phyloP scores from a whole-genome alignment of 192 early-diverging fungal genomes.

The Coemansia sp. region DNA sequence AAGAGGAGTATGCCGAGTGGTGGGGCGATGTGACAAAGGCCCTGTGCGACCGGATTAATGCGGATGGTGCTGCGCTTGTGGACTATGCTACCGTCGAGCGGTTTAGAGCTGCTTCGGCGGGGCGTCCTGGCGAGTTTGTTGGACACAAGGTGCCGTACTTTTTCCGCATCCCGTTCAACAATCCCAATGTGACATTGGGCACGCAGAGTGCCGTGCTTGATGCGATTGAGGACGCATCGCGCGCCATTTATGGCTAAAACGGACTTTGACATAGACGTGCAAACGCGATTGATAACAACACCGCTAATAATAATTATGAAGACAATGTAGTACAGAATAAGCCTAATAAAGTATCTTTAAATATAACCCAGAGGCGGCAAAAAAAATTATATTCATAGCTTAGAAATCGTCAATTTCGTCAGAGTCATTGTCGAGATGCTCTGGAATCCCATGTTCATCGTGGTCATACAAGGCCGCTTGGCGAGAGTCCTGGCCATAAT shows the following conservation, averaged over 20 bases:
- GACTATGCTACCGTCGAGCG: constrained; percentile 61
- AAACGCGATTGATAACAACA: not conserved
- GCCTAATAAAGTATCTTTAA: too few relatives aligned
- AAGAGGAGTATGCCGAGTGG: constrained; percentile 1
- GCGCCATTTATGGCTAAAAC: not conserved
- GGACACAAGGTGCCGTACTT: constrained; percentile 54
- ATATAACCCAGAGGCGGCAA: too few relatives aligned
- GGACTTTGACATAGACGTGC: not conserved
- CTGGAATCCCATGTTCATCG: constrained; percentile 29
- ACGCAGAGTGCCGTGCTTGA: constrained; percentile 55
- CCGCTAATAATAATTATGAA: too few relatives aligned
- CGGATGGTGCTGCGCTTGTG: constrained; percentile 60
- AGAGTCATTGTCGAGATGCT: constrained; percentile 28
- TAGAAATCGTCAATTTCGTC: constrained; percentile 33
- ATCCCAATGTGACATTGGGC: constrained; percentile 53
- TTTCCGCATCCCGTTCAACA: constrained; percentile 71
- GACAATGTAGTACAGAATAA: too few relatives aligned
- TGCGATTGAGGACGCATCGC: constrained; percentile 55
- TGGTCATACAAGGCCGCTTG: constrained; percentile 2
- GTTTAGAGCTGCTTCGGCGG: constrained; percentile 14
- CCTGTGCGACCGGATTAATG: constrained; percentile 43
- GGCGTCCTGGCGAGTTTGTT: constrained; percentile 9
- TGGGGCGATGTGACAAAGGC: constrained; percentile 30
- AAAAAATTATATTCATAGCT: too few relatives aligned
- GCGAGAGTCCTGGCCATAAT: not conserved